Percentiles rank a stretch among this genome's conserved stretches.
Evolutionary conservation across 1,284 basidiomycete genomes (phyloP).

Genomic region (Cryptococcus sp.): DNA sequence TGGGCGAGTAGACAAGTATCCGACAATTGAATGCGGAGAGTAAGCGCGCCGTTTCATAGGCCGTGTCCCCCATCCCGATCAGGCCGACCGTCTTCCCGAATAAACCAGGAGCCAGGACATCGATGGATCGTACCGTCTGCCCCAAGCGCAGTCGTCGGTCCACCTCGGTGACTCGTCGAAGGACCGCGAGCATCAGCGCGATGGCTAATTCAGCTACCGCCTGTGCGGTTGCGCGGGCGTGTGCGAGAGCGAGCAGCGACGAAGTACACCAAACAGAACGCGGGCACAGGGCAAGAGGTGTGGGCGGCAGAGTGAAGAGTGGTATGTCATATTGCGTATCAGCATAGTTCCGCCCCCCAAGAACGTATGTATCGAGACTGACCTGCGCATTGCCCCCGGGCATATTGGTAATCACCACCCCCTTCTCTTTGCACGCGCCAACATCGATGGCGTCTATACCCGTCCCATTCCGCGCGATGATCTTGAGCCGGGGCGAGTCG

Average conservation of each 20-base stretch:
- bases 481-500: conserved; percentile 26
- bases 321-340: background rate
- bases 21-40: conserved; percentile 46
- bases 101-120: conserved; percentile 52
- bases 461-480: conserved; percentile 42
- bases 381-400: conserved; percentile 53
- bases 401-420: conserved; percentile 62
- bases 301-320: no score
- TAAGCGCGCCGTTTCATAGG: conserved; percentile 46
- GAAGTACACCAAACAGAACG: background rate
- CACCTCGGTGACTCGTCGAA: conserved; percentile 60
- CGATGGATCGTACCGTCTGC: conserved; percentile 62
- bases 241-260: background rate
- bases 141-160: conserved; percentile 58
- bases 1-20: conserved; percentile 53
- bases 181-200: conserved; percentile 61
- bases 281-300: background rate
- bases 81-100: conserved; percentile 51
- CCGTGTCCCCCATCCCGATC: conserved; percentile 56
- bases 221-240: conserved; percentile 45
- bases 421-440: conserved; percentile 56
- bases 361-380: background rate
- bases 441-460: conserved; percentile 46
- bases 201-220: conserved; percentile 60
- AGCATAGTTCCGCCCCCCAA: background rate